phyloP scores from a whole-genome alignment of 768 basidiomycete species.

The Rhodocollybia butyracea region DNA sequence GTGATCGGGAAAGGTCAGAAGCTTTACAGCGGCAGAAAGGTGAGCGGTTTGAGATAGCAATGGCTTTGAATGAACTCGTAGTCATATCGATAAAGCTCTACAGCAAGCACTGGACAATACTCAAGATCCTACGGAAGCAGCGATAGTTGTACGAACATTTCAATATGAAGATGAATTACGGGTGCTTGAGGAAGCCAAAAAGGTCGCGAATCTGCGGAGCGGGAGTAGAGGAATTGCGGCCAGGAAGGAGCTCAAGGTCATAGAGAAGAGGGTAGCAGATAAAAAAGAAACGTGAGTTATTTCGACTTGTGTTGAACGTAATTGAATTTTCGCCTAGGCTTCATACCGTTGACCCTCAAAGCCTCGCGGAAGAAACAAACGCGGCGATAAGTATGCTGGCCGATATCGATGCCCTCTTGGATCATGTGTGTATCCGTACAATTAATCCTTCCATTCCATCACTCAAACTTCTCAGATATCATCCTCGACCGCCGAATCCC shows the following conservation, averaged over 20 bases:
- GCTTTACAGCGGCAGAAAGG: conserved; percentile 25
- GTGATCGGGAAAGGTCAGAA: conserved; percentile 33
- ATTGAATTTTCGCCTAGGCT: conserved; percentile 18
- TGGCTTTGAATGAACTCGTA: neutral
- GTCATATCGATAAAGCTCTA: conserved; percentile 13
- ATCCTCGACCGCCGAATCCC: conserved; percentile 39
- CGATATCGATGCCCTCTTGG: conserved; percentile 24
- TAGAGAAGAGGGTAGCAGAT: conserved; percentile 37
- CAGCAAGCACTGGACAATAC: neutral
- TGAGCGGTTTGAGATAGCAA: no score
- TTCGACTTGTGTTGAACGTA: no score
- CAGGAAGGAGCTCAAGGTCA: conserved; percentile 45
- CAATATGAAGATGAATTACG: conserved; percentile 21
- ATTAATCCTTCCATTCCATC: conserved; percentile 4
- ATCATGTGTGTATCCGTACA: conserved; percentile 13
- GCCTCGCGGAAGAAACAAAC: conserved; percentile 19
- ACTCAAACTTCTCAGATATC: conserved; percentile 25
- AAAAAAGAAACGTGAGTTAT: conserved; percentile 16
- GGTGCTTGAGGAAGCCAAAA: conserved; percentile 31
- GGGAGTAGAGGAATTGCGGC: conserved; percentile 58
- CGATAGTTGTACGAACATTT: conserved; percentile 23
- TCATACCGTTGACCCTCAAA: conserved; percentile 10
- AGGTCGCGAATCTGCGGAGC: conserved; percentile 48
- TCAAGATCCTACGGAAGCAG: conserved; percentile 1
- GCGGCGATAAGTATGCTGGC: conserved; percentile 24